phyloP scores from a whole-genome alignment of 225 moss, liverwort and hornwort species.

The Polytrichum commune region DNA sequence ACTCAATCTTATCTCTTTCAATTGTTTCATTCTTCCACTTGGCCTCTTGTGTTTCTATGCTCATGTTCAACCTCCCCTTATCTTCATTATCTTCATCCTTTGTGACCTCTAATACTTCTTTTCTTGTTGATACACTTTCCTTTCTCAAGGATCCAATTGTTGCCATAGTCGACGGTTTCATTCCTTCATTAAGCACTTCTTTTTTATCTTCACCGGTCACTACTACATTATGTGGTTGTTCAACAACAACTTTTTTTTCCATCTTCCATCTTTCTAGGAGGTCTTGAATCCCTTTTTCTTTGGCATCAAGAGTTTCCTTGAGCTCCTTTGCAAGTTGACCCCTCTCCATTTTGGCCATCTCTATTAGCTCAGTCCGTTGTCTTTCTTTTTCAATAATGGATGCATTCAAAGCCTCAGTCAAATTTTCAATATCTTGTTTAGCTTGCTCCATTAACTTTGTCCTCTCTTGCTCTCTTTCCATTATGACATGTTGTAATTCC shows the following conservation, averaged over 20 bases:
- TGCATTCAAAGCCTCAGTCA: too few species aligned
- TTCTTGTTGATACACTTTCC: neutral
- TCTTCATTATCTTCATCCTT: neutral
- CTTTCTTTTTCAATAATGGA: too few species aligned
- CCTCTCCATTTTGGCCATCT: neutral
- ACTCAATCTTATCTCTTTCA: neutral
- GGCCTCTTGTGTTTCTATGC: neutral
- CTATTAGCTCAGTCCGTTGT: neutral
- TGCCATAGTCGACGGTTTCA: neutral
- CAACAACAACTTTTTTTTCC: too few species aligned
- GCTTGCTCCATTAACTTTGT: too few species aligned
- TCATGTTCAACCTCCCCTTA: neutral
- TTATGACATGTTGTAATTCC: too few species aligned
- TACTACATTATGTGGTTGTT: neutral
- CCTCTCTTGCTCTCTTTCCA: too few species aligned
- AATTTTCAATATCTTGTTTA: too few species aligned
- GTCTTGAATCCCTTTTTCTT: constrained; percentile 1
- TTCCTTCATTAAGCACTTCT: neutral
- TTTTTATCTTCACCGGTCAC: constrained; percentile 1
- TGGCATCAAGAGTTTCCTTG: neutral
- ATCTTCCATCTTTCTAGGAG: neutral
- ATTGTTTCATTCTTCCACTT: neutral
- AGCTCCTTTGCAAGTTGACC: neutral
- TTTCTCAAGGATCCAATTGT: neutral
- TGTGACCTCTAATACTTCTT: neutral